Evolutionary conservation across 208 protist species (phyloP), one percentile per base, ranked within the genome.

Genomic region (Acanthamoeba sp.): DNA sequence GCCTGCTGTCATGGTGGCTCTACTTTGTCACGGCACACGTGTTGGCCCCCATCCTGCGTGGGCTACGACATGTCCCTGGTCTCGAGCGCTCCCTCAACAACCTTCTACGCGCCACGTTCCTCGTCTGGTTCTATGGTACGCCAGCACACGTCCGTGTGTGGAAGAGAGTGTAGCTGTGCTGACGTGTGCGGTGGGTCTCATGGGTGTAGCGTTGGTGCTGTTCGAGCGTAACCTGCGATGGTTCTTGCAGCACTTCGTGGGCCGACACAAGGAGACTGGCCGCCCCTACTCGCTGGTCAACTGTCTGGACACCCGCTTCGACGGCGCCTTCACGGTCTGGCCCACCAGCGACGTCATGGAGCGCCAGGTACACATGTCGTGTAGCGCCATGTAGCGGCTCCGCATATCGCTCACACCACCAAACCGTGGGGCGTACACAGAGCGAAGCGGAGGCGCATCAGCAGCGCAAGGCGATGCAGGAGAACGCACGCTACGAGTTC

Each of bases 201-300:
- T 16, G 59, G 18, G n/a, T 66, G 59, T 48, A 10, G 42, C 10
- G 42, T 48, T 89, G 45, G 82, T 89, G 48, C 48, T 89, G 82
- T 57, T 89, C 27, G 82, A 89, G 27, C 45, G 82, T 10, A 57
- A 89, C 29, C 52, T 89, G 82, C 7, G 82, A 22, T 69, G 50
- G 82, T 7, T 89, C 5, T 22, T 89, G 32, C 55, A 89, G 32
- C 82, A 69, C 82, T 89, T 89, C 32, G 82, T 89, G 82, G 55
- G 50, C 16, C 45, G 32, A 1, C 82, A 89, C 32, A 66, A 57
- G 32, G 82, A 57, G 29, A 89, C 82, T 27, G 50, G 82, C 27
- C 27, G 55, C 9, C 82, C 82, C 55, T 89, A 89, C 38, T 89
- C 82, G 50, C 29, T 89, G 40, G 82, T 89, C 24, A 89, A 89